A percentile compares a stretch with the other conserved stretches of the same genome.
These are phyloP conservation scores for Graphilbum fragrans DNA, from an alignment of 2,329 filamentous ascomycete species.

Conservation along the genomic window DNA sequence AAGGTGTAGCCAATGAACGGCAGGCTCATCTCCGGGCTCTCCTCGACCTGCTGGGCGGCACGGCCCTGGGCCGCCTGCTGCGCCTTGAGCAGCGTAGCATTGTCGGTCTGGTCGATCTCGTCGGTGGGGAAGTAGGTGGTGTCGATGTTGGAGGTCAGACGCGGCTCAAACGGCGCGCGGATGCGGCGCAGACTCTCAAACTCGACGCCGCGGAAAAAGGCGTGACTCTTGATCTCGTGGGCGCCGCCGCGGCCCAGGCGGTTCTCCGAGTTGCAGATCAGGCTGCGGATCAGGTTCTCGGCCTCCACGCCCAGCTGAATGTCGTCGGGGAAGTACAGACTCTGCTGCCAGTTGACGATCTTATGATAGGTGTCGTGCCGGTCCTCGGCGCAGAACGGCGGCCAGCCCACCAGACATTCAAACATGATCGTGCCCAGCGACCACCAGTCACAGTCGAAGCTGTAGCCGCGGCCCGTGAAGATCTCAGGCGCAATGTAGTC, in stretches of 20 bases:
- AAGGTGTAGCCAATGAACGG: slow-evolving; percentile 96
- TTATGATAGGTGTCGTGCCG: slow-evolving; percentile 97
- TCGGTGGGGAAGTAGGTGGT: slow-evolving; percentile 98
- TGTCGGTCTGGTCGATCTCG: slow-evolving; percentile 95
- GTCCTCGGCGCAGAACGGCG: slow-evolving; percentile 96
- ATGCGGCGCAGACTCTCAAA: slow-evolving; percentile 90
- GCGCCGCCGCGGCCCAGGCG: slow-evolving; percentile 80
- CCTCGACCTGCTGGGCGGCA: slow-evolving; percentile 44
- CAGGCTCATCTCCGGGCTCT: slow-evolving; percentile 87
- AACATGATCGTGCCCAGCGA: slow-evolving; percentile 99
- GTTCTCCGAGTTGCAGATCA: slow-evolving; percentile 89
- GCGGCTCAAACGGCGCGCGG: slow-evolving; percentile 90
- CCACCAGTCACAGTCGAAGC: slow-evolving; percentile 98
- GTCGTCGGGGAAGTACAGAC: slow-evolving; percentile 93
- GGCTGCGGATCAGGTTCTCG: slow-evolving; percentile 82
- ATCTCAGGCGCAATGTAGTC: slow-evolving; percentile 99
- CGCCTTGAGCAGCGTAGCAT: slow-evolving; percentile 72
- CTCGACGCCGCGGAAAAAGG: slow-evolving; percentile 94
- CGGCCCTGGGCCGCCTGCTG: slow-evolving; percentile 60
- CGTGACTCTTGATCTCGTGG: slow-evolving; percentile 83
- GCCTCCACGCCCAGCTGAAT: slow-evolving; percentile 80
- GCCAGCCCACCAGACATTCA: slow-evolving; percentile 96
- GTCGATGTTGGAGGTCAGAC: slow-evolving; percentile 84
- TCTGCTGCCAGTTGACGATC: slow-evolving; percentile 96
- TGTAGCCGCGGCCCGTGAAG: slow-evolving; percentile 92